Conservation (phyloP, 805 yeast genomes). For the Blastobotrys peoriensis region DNA sequence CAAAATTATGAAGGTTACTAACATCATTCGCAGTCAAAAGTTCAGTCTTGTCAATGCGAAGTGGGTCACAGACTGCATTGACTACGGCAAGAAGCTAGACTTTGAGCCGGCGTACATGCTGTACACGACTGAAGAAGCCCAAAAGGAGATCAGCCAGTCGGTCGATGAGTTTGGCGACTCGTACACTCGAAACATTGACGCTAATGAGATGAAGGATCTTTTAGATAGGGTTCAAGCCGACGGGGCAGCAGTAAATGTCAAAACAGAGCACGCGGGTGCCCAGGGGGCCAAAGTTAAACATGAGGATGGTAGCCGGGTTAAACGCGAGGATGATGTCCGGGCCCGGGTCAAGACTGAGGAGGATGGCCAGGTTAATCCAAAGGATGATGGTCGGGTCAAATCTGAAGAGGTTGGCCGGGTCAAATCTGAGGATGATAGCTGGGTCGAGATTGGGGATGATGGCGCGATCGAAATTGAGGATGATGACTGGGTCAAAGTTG, state of each 20-base stretch:
- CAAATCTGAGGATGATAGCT: too few species aligned
- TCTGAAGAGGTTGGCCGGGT: too few species aligned
- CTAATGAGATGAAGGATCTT: constrained; percentile 20
- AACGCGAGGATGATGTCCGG: constrained; percentile 17
- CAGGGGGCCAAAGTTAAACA: constrained; percentile 14
- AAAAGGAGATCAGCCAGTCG: constrained; percentile 27
- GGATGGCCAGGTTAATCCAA: too few species aligned
- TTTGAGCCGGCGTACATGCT: constrained; percentile 45
- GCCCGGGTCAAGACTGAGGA: too few species aligned
- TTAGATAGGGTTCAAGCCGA: constrained; percentile 12
- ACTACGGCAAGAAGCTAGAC: constrained; percentile 36
- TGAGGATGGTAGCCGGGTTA: neutral
- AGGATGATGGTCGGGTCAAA: too few species aligned
- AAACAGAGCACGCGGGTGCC: constrained; percentile 1
- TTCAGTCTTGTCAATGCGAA: constrained; percentile 55
- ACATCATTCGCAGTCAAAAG: neutral
- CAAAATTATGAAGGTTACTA: constrained; percentile 12
- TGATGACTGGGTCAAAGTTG: too few species aligned
- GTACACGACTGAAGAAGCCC: constrained; percentile 18
- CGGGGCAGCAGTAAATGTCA: neutral
- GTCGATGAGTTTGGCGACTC: constrained; percentile 65
- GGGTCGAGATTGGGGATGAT: too few species aligned
- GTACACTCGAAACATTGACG: constrained; percentile 33
- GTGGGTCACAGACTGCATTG: constrained; percentile 70
- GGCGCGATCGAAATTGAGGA: too few species aligned